Conservation (phyloP, 805 yeast genomes). For the Lachancea thermotolerans region DNA sequence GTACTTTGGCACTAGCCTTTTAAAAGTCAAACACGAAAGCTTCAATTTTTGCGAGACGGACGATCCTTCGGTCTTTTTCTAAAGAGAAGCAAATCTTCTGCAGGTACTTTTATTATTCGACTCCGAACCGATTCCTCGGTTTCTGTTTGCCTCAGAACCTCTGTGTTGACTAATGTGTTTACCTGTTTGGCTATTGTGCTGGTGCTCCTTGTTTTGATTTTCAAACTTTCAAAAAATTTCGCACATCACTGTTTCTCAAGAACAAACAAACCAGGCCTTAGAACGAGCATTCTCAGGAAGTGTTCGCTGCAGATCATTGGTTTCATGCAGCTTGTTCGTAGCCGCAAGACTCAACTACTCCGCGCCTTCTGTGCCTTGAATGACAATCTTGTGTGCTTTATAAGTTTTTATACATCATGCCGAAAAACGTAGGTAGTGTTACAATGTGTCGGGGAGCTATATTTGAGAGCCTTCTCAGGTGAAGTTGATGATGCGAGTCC, state of each 20-base stretch:
- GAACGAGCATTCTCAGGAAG: background rate
- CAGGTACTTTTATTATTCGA: background rate
- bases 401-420: background rate
- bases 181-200: background rate
- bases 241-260: constrained; percentile 6
- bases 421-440: background rate
- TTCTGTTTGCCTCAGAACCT: too few relatives aligned
- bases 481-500: constrained; percentile 28
- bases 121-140: too few relatives aligned
- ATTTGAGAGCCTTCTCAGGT: background rate
- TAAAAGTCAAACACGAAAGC: too few relatives aligned
- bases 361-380: background rate
- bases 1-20: background rate
- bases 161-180: too few relatives aligned
- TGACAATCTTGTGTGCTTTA: background rate
- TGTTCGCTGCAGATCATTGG: background rate
- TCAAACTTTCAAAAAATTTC: constrained; percentile 6
- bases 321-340: too few relatives aligned
- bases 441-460: background rate
- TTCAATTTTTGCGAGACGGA: background rate
- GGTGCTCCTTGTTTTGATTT: constrained; percentile 9
- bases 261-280: background rate
- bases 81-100: background rate
- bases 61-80: background rate
- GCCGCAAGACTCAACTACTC: too few relatives aligned